Base-by-base conservation (phyloP, 2,329 filamentous ascomycete genomes). In the Pseudogymnoascus sp. region DNA sequence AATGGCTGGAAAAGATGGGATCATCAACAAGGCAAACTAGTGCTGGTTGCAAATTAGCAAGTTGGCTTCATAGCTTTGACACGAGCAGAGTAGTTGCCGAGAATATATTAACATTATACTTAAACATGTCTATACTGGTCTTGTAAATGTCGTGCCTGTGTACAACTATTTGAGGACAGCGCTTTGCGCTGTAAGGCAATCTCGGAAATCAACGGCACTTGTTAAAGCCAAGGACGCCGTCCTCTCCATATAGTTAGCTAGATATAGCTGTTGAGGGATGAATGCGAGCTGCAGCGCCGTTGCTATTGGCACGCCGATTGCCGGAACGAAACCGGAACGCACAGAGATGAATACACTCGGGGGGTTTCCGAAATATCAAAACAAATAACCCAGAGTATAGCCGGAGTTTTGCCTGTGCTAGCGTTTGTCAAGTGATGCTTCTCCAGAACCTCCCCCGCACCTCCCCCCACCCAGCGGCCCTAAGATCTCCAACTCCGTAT, bases 351-450 rank as follows among this genome's bases (percentile, higher is more conserved):
- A 52, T 33, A n/a, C 49, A 33, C 6, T 33, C 10, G 16, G 29
- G 29, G 16, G 49, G 29, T 14, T 33, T 55, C 45, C 29, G 4
- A 12, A 55, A 12, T 55, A 33, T 21, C 49, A 55, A 55, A 55
- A 33, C 26, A 55, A 33, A 55, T 55, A 55, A 26, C 26, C 45
- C 45, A 55, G 49, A 55, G 49, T 21, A 55, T 55, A 55, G 10
- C 49, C 49, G 49, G 29, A 14, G 26, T 55, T 55, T 55, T 33
- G 6, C 49, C 49, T n/a, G 49, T 33, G 29, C 29, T 55, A 55
- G 29, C 16, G 49, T 55, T 55, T 55, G 49, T 55, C 49, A 55
- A 55, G 49, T 55, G 49, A 55, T 55, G 3, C 49, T 55, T 45
- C 19, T 19, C n/a, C n/a, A 55, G 6, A 33, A 4, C 21, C n/a